Base-by-base conservation (phyloP, 306 rosid species). In the Abrus precatorius region DNA sequence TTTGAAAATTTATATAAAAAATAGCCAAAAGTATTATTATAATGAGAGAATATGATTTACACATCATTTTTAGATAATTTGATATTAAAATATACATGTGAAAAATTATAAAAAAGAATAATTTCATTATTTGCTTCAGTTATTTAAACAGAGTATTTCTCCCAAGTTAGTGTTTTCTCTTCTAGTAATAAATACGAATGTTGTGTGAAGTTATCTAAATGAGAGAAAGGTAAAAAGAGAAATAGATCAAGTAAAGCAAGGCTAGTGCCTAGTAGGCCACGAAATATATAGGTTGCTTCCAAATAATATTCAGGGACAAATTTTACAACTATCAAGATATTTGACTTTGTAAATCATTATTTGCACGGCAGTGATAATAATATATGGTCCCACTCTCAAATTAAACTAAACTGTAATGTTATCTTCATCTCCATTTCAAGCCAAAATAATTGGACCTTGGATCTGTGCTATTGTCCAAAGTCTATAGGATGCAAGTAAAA, bases 251-350 rank as follows among this genome's bases (percentile, higher is more conserved):
- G 13, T 27, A 45, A 44, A 72, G 77, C 50, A 57, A 11, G 45
- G 3, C 40, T 36, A 36, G 40, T 36, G 40, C 32, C 68, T 71
- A 74, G 78, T 43, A 52, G 69, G 64, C 53, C 47, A 54, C 48
- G 29, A 30, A 43, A n/a, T 30, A 43, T 12, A 38, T 57, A 53
- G 47, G 59, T 55, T 67, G 4, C 34, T 6, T 27, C 66, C 69
- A 63, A 12, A 62, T 33, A 13, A 38, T 40, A 7, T 14, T 40
- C 7, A 14, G 7, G 52, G 71, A 71, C 54, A 70, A 76, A 69
- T 10, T 52, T 69, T 63, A 20, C 77, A 76, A 43, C 47, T 69
- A 83, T 65, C 82, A 76, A 69, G 32, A 72, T 27, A 9, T 78
- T 43, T 78, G 75, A 78, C 82, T 78, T 69, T 59, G 2, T 10